Evolutionary conservation across 306 rosid genomes (phyloP).

Genomic region (Hippophae tibetana): DNA sequence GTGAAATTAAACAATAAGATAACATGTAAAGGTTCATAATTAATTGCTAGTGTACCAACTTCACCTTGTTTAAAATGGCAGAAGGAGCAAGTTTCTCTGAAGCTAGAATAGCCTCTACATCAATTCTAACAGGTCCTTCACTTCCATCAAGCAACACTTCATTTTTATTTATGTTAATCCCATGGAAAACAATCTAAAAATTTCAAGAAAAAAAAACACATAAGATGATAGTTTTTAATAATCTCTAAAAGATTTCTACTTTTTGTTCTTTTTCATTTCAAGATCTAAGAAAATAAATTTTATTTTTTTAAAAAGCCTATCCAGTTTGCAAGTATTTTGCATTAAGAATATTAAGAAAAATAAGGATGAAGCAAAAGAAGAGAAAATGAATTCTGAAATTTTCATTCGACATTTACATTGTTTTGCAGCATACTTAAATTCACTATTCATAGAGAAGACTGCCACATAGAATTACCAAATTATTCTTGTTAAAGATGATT

Average conservation of each 20-base stretch:
- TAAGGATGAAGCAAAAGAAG: too few relatives aligned
- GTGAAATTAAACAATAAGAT: conserved; percentile 1
- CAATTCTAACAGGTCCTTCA: conserved; percentile 83
- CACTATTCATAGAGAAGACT: too few relatives aligned
- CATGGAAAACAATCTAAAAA: conserved; percentile 70
- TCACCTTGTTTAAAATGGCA: conserved; percentile 83
- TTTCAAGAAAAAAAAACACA: conserved; percentile 13
- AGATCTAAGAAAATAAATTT: not conserved
- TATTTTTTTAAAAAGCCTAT: too few relatives aligned
- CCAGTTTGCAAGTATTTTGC: too few relatives aligned
- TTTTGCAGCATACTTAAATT: too few relatives aligned
- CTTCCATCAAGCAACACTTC: conserved; percentile 86
- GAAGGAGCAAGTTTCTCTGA: conserved; percentile 82
- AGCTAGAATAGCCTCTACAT: conserved; percentile 64
- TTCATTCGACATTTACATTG: too few relatives aligned
- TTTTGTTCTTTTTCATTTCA: not conserved
- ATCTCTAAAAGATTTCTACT: not conserved
- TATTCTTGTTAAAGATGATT: too few relatives aligned
- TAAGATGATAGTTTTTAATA: conserved; percentile 5
- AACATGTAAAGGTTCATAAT: not conserved
- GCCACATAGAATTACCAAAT: too few relatives aligned
- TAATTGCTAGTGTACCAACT: conserved; percentile 10
- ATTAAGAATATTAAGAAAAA: too few relatives aligned
- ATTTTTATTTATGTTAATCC: conserved; percentile 55
- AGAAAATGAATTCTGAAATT: too few relatives aligned